phyloP scores from a whole-genome alignment of 306 rosid species.

The Acacia melanoxylon region DNA sequence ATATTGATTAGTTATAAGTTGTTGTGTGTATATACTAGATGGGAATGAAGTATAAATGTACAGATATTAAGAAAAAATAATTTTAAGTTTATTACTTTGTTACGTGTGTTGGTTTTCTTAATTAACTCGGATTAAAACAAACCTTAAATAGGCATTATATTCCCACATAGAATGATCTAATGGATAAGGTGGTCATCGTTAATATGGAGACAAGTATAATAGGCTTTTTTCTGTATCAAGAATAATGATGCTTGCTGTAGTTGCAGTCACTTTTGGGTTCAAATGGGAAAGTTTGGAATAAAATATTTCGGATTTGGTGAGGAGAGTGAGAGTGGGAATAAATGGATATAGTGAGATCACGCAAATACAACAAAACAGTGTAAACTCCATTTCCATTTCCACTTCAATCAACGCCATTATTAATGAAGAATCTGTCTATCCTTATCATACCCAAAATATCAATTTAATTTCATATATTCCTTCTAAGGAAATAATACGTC shows the following conservation, averaged over 20 bases:
- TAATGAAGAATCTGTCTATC: neutral
- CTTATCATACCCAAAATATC: neutral
- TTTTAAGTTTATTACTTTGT: too few species aligned
- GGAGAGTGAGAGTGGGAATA: neutral
- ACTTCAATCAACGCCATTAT: neutral
- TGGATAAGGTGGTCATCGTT: neutral
- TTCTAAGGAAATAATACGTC: neutral
- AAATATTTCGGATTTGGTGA: constrained; percentile 27
- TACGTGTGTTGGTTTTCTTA: too few species aligned
- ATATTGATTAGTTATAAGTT: too few species aligned
- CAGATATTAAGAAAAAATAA: too few species aligned
- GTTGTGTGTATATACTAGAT: too few species aligned
- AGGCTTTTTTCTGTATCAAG: neutral
- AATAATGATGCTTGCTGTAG: constrained; percentile 1
- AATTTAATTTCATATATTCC: neutral
- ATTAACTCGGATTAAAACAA: too few species aligned
- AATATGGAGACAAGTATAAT: neutral
- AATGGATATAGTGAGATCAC: neutral
- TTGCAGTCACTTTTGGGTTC: neutral
- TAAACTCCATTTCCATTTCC: neutral
- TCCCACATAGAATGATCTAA: neutral
- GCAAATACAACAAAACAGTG: neutral
- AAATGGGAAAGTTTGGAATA: neutral
- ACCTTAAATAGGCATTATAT: too few species aligned
- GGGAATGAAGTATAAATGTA: too few species aligned